Evolutionary conservation across 2,329 filamentous ascomycete species (phyloP), one percentile per base, ranked within the genome.

Genomic region (Aureobasidium leucospermi): DNA sequence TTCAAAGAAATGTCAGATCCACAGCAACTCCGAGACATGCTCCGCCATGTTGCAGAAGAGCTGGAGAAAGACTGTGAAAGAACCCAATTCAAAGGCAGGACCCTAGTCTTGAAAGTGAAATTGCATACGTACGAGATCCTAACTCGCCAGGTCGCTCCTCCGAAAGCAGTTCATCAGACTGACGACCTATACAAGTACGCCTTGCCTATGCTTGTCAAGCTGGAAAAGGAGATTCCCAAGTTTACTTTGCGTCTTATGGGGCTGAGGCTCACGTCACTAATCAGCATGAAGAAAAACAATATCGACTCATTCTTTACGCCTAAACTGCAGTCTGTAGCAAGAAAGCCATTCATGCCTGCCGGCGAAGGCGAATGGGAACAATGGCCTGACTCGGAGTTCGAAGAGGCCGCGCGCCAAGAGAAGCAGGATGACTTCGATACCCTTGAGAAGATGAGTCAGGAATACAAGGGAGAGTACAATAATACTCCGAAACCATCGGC

Each of bases 111-210:
- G 38, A 99, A 99, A 72, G 81, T 96, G 64, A 99, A 99, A 71
- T 76, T 97, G 7, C 90, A 96, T 70, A 96, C 91, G 0, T 99
- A 93, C 67, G 92, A 97, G 71, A 89, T 96, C 19, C 81, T 90
- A 55, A 96, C 92, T 0, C 81, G 94, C 34, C 94, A 99, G 70
- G 82, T 84, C 6, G 83, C 88, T 3, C 81, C 86, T 2, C 87
- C 89, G 0, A 88, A 86, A 64, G 85, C 91, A 0, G 80, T 96
- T 1, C 81, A 75, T 51, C 76, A 81, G 6, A 87, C 90, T 0
- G 87, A 93, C 42, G 94, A 99, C 66, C 75, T 99, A 4, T 97
- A 93, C 74, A 85, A 83, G 57, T 89, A 85, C 67, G 80, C 90
- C 0, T 71, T 96, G 1, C 92, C 91, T 0, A 94, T 99, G 78